A percentile compares a stretch with the other conserved stretches of the same genome.
These are phyloP conservation scores for Aspergillus calidoustus DNA, from an alignment of 2,329 filamentous ascomycete species.

Conservation along the genomic window DNA sequence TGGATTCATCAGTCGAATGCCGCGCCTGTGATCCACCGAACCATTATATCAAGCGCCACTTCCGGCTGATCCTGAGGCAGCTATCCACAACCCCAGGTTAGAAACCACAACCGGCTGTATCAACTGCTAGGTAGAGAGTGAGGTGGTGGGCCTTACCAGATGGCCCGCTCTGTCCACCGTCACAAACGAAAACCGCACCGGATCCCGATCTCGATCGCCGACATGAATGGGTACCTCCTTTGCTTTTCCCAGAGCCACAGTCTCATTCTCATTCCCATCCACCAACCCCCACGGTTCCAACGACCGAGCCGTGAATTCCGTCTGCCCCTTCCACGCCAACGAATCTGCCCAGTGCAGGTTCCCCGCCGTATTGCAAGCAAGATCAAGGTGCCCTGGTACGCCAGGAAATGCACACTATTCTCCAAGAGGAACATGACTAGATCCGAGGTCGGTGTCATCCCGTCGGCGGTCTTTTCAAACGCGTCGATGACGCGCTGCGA, in stretches of 20 bases:
- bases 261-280: conserved; percentile 14
- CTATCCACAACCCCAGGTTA: conserved; percentile 2
- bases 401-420: conserved; percentile 26
- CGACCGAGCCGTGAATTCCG: conserved; percentile 24
- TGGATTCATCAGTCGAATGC: background rate
- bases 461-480: conserved; percentile 22
- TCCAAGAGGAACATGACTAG: conserved; percentile 16
- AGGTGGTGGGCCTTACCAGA: conserved; percentile 15
- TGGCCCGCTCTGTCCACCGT: conserved; percentile 22
- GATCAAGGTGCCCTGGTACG: conserved; percentile 31
- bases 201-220: background rate
- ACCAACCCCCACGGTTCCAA: conserved; percentile 25
- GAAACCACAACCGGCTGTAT: background rate
- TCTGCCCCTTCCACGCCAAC: conserved; percentile 31
- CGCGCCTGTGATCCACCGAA: conserved; percentile 47
- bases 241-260: conserved; percentile 4
- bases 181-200: conserved; percentile 21
- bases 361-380: conserved; percentile 35
- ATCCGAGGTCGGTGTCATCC: conserved; percentile 16
- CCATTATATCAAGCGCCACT: conserved; percentile 23
- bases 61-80: conserved; percentile 20
- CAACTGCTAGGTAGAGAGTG: background rate
- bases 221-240: conserved; percentile 17
- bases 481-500: conserved; percentile 17
- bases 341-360: conserved; percentile 30